These are phyloP conservation scores for Hemileccinum rubropunctum DNA, from an alignment of 768 basidiomycete species.

Conservation along the genomic window DNA sequence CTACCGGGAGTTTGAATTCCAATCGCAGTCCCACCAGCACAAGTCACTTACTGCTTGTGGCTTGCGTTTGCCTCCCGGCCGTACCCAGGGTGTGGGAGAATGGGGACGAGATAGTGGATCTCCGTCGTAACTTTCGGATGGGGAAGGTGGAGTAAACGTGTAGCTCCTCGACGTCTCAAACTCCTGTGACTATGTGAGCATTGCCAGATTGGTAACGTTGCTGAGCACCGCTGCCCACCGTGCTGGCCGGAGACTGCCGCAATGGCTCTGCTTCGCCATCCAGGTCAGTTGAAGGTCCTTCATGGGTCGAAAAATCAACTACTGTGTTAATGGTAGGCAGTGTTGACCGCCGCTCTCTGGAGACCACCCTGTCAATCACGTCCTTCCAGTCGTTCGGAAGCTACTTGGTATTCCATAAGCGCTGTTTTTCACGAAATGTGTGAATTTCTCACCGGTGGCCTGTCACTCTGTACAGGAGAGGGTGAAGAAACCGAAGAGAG, in stretches of 20 bases:
- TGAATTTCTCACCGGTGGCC: constrained; percentile 30
- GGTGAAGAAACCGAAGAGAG: constrained; percentile 24
- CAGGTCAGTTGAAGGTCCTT: constrained; percentile 21
- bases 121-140: constrained; percentile 33
- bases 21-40: not conserved
- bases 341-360: constrained; percentile 29
- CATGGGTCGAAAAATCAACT: constrained; percentile 29
- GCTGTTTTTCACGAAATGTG: not conserved
- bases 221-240: constrained; percentile 31
- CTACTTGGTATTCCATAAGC: constrained; percentile 17
- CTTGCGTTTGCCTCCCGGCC: constrained; percentile 24
- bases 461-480: constrained; percentile 21
- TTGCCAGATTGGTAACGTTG: constrained; percentile 21
- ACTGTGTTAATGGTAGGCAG: constrained; percentile 33
- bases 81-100: constrained; percentile 36
- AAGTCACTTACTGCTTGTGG: constrained; percentile 24
- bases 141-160: constrained; percentile 33
- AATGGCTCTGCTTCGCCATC: constrained; percentile 27
- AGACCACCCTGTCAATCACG: constrained; percentile 32
- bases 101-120: constrained; percentile 34
- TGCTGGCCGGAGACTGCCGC: constrained; percentile 33
- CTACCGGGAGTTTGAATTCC: constrained; percentile 27
- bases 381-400: constrained; percentile 37
- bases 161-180: constrained; percentile 30
- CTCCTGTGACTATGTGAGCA: constrained; percentile 32